Evolutionary conservation across 805 yeast species (phyloP).

Genomic region (Cyberlindnera sargentensis): DNA sequence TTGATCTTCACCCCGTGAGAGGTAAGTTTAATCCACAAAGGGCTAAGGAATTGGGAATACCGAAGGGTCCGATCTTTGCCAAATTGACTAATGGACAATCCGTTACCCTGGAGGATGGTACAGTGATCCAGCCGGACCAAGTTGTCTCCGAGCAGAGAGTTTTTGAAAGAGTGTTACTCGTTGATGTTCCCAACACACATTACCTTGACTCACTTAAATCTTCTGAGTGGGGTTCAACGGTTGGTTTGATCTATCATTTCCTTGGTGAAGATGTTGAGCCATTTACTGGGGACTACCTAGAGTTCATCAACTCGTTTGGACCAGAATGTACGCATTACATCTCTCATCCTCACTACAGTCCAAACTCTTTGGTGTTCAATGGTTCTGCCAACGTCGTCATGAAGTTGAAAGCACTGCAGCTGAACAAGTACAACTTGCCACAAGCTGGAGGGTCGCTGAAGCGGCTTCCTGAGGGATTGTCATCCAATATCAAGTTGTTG

Average conservation of each 20-base stretch:
- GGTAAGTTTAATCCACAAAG: slow-evolving; percentile 67
- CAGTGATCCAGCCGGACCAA: slow-evolving; percentile 53
- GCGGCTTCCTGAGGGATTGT: slow-evolving; percentile 22
- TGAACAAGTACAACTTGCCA: slow-evolving; percentile 34
- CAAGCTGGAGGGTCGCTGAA: slow-evolving; percentile 24
- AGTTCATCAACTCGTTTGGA: slow-evolving; percentile 51
- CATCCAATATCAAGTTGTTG: slow-evolving; percentile 11
- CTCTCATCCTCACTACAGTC: slow-evolving; percentile 62
- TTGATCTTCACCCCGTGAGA: slow-evolving; percentile 57
- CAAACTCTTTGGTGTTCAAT: slow-evolving; percentile 53
- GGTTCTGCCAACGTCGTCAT: slow-evolving; percentile 47
- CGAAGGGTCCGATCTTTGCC: slow-evolving; percentile 53
- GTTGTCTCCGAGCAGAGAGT: slow-evolving; percentile 58
- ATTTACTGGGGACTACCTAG: slow-evolving; percentile 33
- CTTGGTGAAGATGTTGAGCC: slow-evolving; percentile 58
- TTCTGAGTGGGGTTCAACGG: slow-evolving; percentile 26
- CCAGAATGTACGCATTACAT: slow-evolving; percentile 49
- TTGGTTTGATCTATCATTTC: slow-evolving; percentile 65
- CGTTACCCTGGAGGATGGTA: slow-evolving; percentile 55
- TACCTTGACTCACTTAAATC: slow-evolving; percentile 35
- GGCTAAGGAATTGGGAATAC: slow-evolving; percentile 66
- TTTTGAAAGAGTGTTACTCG: slow-evolving; percentile 54
- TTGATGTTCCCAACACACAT: slow-evolving; percentile 60
- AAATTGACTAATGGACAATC: slow-evolving; percentile 52
- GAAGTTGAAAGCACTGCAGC: slow-evolving; percentile 50